Evolutionary conservation across 192 early-diverging fungal genomes (phyloP).

Genomic region (Rhizophagus sp.): DNA sequence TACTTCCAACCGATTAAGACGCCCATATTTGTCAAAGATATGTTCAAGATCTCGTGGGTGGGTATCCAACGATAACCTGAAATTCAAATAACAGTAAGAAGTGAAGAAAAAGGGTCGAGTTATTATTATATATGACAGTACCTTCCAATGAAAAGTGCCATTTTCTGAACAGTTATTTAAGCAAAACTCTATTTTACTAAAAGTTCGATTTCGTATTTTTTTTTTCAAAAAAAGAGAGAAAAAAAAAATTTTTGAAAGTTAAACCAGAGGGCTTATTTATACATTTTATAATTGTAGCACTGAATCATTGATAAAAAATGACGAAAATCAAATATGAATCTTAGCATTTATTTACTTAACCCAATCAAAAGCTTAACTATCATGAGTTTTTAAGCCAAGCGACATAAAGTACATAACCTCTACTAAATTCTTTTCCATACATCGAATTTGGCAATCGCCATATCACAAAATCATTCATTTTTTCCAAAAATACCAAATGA

Average conservation of each 20-base stretch:
- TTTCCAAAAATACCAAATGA: constrained; percentile 42
- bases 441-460: constrained; percentile 37
- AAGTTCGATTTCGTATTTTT: no score
- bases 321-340: no score
- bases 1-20: constrained; percentile 55
- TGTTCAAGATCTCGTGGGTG: constrained; percentile 57
- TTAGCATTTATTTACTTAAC: no score
- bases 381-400: constrained; percentile 26
- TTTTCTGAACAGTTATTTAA: neutral
- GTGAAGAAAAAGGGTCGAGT: neutral
- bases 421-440: constrained; percentile 38
- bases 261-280: no score
- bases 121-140: neutral
- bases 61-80: constrained; percentile 45
- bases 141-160: constrained; percentile 30
- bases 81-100: neutral
- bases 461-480: constrained; percentile 34
- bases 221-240: no score
- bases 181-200: neutral
- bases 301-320: no score
- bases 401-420: constrained; percentile 42
- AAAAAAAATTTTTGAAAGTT: no score
- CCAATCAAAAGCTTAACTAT: no score
- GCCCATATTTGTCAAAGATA: constrained; percentile 57
- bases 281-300: no score